phyloP scores from a whole-genome alignment of 106 monocot species.

The Acanthochlamys bracteata region DNA sequence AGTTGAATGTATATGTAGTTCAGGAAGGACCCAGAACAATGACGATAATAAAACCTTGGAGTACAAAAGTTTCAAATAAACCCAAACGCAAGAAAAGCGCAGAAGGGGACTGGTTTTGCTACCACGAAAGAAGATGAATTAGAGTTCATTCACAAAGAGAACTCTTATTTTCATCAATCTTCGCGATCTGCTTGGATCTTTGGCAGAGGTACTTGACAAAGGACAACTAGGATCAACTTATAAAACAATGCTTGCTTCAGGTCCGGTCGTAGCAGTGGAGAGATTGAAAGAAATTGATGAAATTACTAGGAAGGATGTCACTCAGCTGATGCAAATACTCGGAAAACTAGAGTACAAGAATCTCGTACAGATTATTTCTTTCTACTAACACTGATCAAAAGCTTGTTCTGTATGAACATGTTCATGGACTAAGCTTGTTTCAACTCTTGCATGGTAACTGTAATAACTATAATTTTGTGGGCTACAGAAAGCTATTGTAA shows the following conservation, averaged over 20 bases:
- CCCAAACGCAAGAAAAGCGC: background rate
- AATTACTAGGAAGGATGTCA: conserved; percentile 23
- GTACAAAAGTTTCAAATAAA: too few relatives aligned
- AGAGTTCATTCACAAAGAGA: conserved; percentile 34
- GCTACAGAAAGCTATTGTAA: too few relatives aligned
- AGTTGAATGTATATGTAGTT: too few relatives aligned
- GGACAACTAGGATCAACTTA: conserved; percentile 43
- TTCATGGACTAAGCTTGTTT: conserved; percentile 35
- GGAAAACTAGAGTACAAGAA: conserved; percentile 39
- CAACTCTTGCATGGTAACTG: conserved; percentile 48
- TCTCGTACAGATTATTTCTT: conserved; percentile 35
- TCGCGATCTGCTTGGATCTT: conserved; percentile 30
- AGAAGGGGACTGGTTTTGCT: background rate
- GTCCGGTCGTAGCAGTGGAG: conserved; percentile 32
- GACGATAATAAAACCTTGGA: too few relatives aligned
- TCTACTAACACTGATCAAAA: conserved; percentile 40
- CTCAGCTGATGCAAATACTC: conserved; percentile 34
- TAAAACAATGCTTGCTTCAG: conserved; percentile 21
- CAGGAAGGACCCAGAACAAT: too few relatives aligned
- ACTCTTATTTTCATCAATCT: conserved; percentile 14
- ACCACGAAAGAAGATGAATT: conserved; percentile 9
- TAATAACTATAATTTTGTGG: background rate
- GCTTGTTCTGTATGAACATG: conserved; percentile 31
- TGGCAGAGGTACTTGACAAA: conserved; percentile 37
- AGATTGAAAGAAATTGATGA: conserved; percentile 27